Conservation (phyloP, 257 asterid genomes). For the Galeopsis tetrahit region DNA sequence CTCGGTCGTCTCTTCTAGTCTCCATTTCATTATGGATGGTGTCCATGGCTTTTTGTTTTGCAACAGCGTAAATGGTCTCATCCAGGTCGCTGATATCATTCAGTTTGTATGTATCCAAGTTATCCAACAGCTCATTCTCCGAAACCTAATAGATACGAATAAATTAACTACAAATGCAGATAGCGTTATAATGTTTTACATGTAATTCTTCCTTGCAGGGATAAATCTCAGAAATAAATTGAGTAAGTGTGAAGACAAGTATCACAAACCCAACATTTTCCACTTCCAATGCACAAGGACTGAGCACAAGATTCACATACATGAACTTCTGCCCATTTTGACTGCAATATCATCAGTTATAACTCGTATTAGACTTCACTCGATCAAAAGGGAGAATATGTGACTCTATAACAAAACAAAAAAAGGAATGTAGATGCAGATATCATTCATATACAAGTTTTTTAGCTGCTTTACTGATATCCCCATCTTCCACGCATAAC, state of each 20-base stretch:
- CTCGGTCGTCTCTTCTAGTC: constrained; percentile 52
- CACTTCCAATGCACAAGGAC: constrained; percentile 67
- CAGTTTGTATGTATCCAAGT: constrained; percentile 48
- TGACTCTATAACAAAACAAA: constrained; percentile 25
- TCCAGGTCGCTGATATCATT: constrained; percentile 46
- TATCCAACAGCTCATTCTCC: constrained; percentile 59
- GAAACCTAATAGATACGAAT: constrained; percentile 50
- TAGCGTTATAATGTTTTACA: constrained; percentile 15
- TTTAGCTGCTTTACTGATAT: constrained; percentile 60
- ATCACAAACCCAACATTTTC: constrained; percentile 73
- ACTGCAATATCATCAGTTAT: constrained; percentile 59
- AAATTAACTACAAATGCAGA: constrained; percentile 10
- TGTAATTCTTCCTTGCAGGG: constrained; percentile 12
- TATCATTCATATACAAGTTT: constrained; percentile 57
- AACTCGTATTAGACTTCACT: constrained; percentile 31
- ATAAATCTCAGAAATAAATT: constrained; percentile 10
- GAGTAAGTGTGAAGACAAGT: constrained; percentile 30
- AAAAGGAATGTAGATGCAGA: constrained; percentile 19
- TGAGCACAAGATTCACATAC: constrained; percentile 73
- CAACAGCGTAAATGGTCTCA: constrained; percentile 48
- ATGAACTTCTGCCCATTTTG: constrained; percentile 61
- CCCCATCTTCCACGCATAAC: constrained; percentile 76
- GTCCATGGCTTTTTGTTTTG: constrained; percentile 67
- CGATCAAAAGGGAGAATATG: constrained; percentile 2
- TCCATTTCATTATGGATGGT: constrained; percentile 55